Base-by-base conservation (phyloP, 345 rosid species). In the Moricandia arvensis region DNA sequence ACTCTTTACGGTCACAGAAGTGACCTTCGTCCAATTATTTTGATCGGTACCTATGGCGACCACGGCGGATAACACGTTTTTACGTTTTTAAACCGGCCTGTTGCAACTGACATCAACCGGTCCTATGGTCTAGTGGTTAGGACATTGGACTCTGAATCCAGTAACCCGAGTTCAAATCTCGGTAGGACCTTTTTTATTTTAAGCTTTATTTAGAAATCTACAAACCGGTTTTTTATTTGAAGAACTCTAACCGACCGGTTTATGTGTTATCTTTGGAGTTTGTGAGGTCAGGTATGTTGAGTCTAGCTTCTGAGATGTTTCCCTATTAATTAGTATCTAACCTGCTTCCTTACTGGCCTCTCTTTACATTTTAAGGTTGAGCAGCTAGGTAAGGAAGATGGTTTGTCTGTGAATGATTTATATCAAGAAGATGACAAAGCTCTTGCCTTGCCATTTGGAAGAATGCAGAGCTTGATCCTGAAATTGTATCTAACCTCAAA, bases 121-220 rank as follows among this genome's bases (percentile, higher is more conserved):
- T 68, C 74, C 78, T 73, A 16, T 51, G 24, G 57, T 51, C 24
- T 51, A 51, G 96, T 76, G 94, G 97, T 91, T 15, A 87, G 96
- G 93, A 88, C 92, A 89, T 91, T 89, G 89, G 97, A 90, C 93
- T 88, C 89, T 89, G 95, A 89, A 91, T 94, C 91, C 91, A 89
- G 88, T 90, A 90, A 88, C 96, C 95, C 93, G 91, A 90, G 91
- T 91, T 94, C 98, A 89, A 86, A 15, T 90, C 90, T 93, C 93
- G 91, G 91, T 90, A 82, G 93, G 89, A 88, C 95, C 88, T 93
- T 26, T 27, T 21, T 71, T 71, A n/a, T 12, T 4, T 4, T 12
- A 0, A 1, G 1, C 4, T n/a, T n/a, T 13, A 4, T 7, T n/a
- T 30, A 30, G 2, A n/a, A 41, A 7, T 43, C 51, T 13, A 13